Base-by-base conservation (phyloP, 306 rosid genomes). In the Albizia julibrissin region DNA sequence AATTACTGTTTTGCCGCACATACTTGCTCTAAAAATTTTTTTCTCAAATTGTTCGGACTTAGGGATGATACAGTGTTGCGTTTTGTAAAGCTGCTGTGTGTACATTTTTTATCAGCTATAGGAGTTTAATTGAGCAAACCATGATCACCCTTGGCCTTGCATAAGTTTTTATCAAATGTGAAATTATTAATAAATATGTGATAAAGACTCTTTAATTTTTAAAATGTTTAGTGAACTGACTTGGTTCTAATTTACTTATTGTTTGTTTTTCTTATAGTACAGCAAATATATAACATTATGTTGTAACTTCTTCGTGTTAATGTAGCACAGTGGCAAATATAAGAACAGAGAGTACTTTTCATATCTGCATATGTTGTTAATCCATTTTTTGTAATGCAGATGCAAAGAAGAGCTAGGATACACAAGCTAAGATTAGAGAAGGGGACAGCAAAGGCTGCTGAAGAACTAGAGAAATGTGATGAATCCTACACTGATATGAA, bases 401-500 rank as follows among this genome's bases (percentile, higher is more conserved):
- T 78, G 49, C 84, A 95, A 88, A 91, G 89, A 89, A 91, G 90
- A 86, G 99, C 93, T 61, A 89, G 99, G 82, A 85, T 95, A 80
- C 99, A 95, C 90, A 80, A 87, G 85, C 72, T 90, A 75, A 91
- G 96, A 76, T 85, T 95, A 24, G 98, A 95, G 85, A 90, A 89
- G 82, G 99, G 99, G 88, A 98, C 96, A 72, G 92, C 82, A 10
- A 95, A 95, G 87, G 99, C 93, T 39, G 91, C 88, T 1, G 98
- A 93, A 91, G 99, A 95, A 87, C 92, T 95, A 31, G 96, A 91
- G 83, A 95, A 93, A 93, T 93, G 99, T 95, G 85, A 87, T 78
- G 72, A 81, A 56, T 76, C 83, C 37, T 67, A 13, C 80, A 13
- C 13, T 79, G 43, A 43, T 54, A 34, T 54, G 58, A 39, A 13